Base-by-base conservation (phyloP, 176 grass and related monocot genomes). In the Cenchrus americanus region DNA sequence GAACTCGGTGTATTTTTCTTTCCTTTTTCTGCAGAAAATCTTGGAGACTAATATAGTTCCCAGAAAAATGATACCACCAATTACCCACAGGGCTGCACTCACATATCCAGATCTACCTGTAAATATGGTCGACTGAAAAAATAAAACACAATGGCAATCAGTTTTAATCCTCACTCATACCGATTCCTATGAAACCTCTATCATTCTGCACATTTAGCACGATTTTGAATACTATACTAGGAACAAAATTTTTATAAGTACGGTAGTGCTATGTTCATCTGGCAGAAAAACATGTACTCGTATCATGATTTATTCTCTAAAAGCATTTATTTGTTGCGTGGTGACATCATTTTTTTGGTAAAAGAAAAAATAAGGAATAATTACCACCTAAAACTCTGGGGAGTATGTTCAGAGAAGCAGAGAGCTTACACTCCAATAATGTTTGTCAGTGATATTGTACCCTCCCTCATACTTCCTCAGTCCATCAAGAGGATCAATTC, bases 351-450 rank as follows among this genome's bases (percentile, higher is more conserved):
- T 10, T 9, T 54, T 53, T 49, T 54, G 26, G 0, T 1, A 17
- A 8, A 12, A 64, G 43, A 14, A 14, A 17, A 21, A 27, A 5
- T n/a, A n/a, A n/a, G n/a, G n/a, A 27, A 10, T 23, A 50, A 43
- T 3, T 21, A 57, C 54, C 21, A 8, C 6, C 2, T 57, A 57
- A 21, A 57, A 62, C 76, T 52, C 26, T 53, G 17, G 23, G 55
- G 37, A 80, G 4, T 43, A 1, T 34, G 6, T 89, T 66, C 49
- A 86, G 42, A 81, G 71, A 86, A 66, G 58, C 47, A 75, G 78
- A 81, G 80, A 76, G 10, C 86, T 92, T 95, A 99, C 96, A 94
- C 89, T 96, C 96, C 96, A 99, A 47, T 99, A 99, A 75, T 99
- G 89, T 52, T 83, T 92, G 89, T 92, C 71, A 82, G 93, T 94